Evolutionary conservation across 306 rosid genomes (phyloP).

Genomic region (Clitoria ternatea): DNA sequence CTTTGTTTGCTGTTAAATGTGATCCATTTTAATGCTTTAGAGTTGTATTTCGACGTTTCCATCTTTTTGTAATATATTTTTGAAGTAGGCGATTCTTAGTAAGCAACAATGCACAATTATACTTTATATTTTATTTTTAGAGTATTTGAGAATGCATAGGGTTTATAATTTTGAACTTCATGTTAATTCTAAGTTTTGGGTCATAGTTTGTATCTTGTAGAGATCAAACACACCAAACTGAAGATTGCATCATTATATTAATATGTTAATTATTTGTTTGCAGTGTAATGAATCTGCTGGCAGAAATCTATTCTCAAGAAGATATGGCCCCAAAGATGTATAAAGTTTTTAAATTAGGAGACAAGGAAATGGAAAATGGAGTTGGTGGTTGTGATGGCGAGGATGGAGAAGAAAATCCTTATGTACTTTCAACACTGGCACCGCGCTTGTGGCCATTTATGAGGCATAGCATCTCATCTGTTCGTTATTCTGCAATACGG

Average conservation of each 20-base stretch:
- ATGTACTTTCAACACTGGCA: constrained; percentile 68
- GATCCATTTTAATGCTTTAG: background rate
- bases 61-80: background rate
- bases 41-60: background rate
- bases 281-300: constrained; percentile 98
- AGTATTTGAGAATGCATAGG: background rate
- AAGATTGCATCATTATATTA: background rate
- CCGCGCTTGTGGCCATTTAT: constrained; percentile 98
- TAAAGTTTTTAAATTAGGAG: constrained; percentile 46
- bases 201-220: background rate
- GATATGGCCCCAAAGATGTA: constrained; percentile 85
- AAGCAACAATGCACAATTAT: background rate
- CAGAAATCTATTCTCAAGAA: constrained; percentile 94
- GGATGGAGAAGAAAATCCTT: constrained; percentile 63
- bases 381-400: constrained; percentile 37
- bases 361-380: constrained; percentile 51
- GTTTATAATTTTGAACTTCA: background rate
- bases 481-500: constrained; percentile 86
- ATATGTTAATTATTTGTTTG: constrained; percentile 36
- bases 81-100: background rate
- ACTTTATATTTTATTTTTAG: background rate
- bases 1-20: background rate
- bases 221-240: background rate
- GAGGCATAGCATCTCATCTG: constrained; percentile 92
- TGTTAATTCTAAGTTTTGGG: background rate